phyloP scores from a whole-genome alignment of 495 filamentous ascomycete species.

The Sphaerosporella brunnea region DNA sequence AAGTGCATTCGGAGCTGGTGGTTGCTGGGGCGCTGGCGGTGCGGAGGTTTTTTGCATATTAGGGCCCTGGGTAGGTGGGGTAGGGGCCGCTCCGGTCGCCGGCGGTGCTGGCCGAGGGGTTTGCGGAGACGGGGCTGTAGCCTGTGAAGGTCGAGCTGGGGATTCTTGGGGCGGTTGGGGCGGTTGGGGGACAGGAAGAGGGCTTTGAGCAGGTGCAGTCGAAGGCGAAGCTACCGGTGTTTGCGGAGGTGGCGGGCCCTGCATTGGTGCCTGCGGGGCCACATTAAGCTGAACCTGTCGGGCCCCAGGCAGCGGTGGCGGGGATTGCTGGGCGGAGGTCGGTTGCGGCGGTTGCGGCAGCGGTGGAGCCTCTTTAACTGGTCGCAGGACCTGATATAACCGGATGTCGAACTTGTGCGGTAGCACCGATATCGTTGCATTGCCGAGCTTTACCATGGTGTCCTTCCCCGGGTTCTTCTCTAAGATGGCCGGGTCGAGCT shows the following conservation, averaged over 20 bases:
- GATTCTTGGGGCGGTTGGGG: background rate
- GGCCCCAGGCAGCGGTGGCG: background rate
- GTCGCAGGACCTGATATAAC: slow-evolving; percentile 71
- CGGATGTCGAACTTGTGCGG: slow-evolving; percentile 81
- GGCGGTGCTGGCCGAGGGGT: background rate
- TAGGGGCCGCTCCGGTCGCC: background rate
- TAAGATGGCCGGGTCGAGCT: slow-evolving; percentile 47
- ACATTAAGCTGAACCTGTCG: background rate
- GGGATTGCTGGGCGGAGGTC: background rate
- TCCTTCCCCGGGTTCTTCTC: slow-evolving; percentile 61
- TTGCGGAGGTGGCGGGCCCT: background rate
- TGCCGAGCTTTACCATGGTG: slow-evolving; percentile 67
- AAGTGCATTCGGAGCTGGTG: background rate
- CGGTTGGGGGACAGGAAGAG: background rate
- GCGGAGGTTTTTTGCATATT: too few species aligned
- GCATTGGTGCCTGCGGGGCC: background rate
- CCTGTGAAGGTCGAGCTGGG: background rate
- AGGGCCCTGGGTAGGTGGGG: background rate
- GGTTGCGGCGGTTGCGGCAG: slow-evolving; percentile 9
- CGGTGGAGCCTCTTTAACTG: slow-evolving; percentile 48
- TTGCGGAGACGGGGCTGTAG: background rate
- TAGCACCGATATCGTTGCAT: slow-evolving; percentile 64
- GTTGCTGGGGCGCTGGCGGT: background rate
- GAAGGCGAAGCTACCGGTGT: background rate
- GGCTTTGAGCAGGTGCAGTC: background rate